Percentiles rank a stretch among this genome's conserved stretches.
Conservation (phyloP, 2,329 filamentous ascomycete genomes). For the Colletotrichum eleusines region DNA sequence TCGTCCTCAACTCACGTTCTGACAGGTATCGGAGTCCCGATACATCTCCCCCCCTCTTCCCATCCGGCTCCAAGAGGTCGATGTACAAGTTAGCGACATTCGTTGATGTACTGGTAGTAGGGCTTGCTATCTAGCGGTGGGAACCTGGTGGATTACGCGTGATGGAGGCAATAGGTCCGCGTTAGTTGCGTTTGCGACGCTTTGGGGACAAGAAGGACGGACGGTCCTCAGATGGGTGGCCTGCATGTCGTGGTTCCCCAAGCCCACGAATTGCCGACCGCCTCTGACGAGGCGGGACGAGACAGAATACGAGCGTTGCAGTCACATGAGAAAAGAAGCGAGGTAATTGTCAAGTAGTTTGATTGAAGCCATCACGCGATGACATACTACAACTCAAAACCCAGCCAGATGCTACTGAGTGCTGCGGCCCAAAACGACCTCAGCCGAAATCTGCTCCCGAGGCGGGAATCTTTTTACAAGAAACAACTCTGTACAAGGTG, state of each 20-base stretch:
- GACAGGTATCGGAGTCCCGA: too few relatives aligned
- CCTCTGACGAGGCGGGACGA: background rate
- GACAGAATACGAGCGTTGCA: background rate
- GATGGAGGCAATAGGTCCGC: background rate
- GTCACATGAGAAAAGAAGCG: background rate
- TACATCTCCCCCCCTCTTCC: too few relatives aligned
- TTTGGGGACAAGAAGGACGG: background rate
- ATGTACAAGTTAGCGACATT: too few relatives aligned
- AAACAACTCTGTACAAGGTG: slow-evolving; percentile 34
- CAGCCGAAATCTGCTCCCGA: slow-evolving; percentile 10
- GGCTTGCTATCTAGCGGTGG: background rate
- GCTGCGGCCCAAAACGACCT: slow-evolving; percentile 17
- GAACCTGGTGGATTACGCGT: background rate
- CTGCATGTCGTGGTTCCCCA: slow-evolving; percentile 18
- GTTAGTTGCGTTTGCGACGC: slow-evolving; percentile 22
- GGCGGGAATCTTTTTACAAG: slow-evolving; percentile 6
- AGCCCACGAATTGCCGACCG: background rate
- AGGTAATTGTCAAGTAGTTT: slow-evolving; percentile 23
- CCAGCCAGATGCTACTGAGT: slow-evolving; percentile 16
- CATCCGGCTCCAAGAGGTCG: background rate
- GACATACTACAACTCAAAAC: slow-evolving; percentile 10
- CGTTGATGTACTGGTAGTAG: too few relatives aligned
- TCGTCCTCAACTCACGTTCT: too few relatives aligned
- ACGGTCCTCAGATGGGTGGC: background rate
- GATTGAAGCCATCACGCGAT: slow-evolving; percentile 24